These are phyloP conservation scores for Coffea canephora DNA, from an alignment of 257 asterid genomes.

Conservation along the genomic window DNA sequence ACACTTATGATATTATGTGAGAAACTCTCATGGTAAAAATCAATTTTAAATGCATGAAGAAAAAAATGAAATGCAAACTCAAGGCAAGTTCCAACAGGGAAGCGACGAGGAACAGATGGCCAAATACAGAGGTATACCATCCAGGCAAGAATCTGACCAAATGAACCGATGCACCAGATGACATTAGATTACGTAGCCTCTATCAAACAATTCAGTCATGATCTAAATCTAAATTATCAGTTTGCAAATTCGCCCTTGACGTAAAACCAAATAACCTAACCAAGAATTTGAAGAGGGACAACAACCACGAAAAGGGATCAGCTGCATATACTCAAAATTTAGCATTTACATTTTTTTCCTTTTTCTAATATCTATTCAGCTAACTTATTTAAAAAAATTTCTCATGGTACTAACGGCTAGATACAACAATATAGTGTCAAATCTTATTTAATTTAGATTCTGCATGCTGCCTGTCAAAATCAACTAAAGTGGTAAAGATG, in stretches of 20 bases:
- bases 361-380: too few species aligned
- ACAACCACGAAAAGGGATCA: neutral
- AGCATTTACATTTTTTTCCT: neutral
- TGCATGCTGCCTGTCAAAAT: neutral
- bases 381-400: too few species aligned
- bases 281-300: neutral
- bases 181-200: neutral
- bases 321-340: too few species aligned
- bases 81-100: neutral
- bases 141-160: neutral
- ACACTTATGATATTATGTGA: neutral
- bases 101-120: neutral
- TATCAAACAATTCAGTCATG: neutral
- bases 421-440: too few species aligned
- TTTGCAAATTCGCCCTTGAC: neutral
- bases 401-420: too few species aligned
- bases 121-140: neutral
- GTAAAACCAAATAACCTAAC: neutral
- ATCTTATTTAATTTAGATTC: too few species aligned
- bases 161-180: too few species aligned
- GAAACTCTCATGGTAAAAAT: too few species aligned
- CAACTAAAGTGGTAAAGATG: neutral
- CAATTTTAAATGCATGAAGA: neutral
- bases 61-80: neutral
- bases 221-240: neutral